Evolutionary conservation across 2,329 filamentous ascomycete species (phyloP), one percentile per base, ranked within the genome.

Genomic region (Trichoderma hamatum): DNA sequence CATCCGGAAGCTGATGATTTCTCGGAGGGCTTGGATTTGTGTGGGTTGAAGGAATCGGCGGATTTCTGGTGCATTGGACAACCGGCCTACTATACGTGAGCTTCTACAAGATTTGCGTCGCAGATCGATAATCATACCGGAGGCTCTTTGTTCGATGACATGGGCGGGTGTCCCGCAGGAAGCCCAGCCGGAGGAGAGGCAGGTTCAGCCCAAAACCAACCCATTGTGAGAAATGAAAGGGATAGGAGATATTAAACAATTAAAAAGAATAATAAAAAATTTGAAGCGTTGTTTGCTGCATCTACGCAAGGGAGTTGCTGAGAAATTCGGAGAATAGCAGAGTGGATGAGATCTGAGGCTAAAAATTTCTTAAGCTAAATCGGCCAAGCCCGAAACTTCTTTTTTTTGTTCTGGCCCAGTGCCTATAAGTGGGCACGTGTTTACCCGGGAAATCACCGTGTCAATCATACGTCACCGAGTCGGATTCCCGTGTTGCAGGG

Each of bases 131-230:
- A 39, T 39, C 76, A 70, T 76, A 80, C 79, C 60, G 79, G 79
- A 76, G 78, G 78, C 66, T 77, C 73, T 70, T 72, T 71, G 69
- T 74, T 73, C 28, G 49, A n/a, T 61, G 74, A 52, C 39, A 76
- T 71, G 6, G 73, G 63, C 59, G 77, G 76, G 72, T 80, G 80
- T 69, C 78, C 76, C 61, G 74, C 72, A 36, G 79, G 76, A 51
- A 77, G 74, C 56, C 73, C 77, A 71, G 75, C 75, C n/a, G 78
- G 71, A 24, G 79, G 73, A 67, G 83, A 75, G 56, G 80, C 62
- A 69, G 79, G 71, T 71, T 89, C 87, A 70, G 86, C 85, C 87
- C 87, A 89, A 74, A 89, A 89, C 87, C 87, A 89, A 73, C 87
- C 87, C 87, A 89, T 89, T 69, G 46, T 71, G 70, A 72, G 61